These are phyloP conservation scores for Naganishia antarctica DNA, from an alignment of 768 basidiomycete genomes.

Conservation along the genomic window DNA sequence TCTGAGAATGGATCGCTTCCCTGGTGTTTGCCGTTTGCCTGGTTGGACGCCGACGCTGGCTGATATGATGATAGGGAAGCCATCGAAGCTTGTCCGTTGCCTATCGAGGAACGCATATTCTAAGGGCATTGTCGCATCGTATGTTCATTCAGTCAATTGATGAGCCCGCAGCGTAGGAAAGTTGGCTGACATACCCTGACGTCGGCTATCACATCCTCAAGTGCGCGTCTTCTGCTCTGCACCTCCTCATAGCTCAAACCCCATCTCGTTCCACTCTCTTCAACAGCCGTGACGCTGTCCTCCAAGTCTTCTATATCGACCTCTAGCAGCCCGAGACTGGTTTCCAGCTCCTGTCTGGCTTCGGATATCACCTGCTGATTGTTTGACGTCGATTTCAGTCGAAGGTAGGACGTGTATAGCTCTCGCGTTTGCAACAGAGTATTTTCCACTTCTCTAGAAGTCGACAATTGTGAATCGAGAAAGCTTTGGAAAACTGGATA, in stretches of 20 bases:
- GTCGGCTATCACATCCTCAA: slow-evolving; percentile 66
- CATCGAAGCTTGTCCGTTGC: not conserved
- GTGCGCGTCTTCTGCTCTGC: slow-evolving; percentile 66
- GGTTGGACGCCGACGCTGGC: not conserved
- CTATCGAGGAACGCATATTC: not conserved
- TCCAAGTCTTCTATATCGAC: slow-evolving; percentile 90
- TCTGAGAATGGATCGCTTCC: slow-evolving; percentile 22
- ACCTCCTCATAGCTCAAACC: slow-evolving; percentile 77
- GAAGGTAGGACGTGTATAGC: slow-evolving; percentile 67
- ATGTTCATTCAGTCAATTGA: not conserved
- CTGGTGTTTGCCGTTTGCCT: not conserved
- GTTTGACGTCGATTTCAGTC: slow-evolving; percentile 62
- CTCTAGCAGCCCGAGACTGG: slow-evolving; percentile 70
- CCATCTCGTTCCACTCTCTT: slow-evolving; percentile 78
- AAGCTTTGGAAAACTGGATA: not conserved
- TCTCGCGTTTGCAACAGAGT: slow-evolving; percentile 68
- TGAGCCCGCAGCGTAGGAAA: no score
- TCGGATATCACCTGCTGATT: slow-evolving; percentile 23
- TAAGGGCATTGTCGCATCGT: not conserved
- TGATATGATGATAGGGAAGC: no score
- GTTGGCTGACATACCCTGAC: slow-evolving; percentile 65
- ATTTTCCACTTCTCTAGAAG: slow-evolving; percentile 69
- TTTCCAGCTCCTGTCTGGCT: slow-evolving; percentile 59
- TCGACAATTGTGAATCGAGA: not conserved
- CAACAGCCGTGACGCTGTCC: slow-evolving; percentile 85